Conservation (phyloP, 306 rosid species). For the Rosa rugosa region DNA sequence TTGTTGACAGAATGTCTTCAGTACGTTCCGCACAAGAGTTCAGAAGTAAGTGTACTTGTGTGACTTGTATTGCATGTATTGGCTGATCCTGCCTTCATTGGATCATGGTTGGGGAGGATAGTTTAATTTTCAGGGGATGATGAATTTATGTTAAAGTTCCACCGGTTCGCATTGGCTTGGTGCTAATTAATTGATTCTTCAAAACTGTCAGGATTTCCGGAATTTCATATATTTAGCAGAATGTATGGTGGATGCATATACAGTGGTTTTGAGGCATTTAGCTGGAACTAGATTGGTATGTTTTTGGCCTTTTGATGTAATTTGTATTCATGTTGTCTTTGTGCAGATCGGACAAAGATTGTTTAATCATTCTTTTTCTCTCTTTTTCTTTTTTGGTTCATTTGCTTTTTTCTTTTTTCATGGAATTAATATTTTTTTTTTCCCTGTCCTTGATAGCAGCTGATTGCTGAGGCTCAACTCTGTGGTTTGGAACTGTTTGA, state of each 20-base stretch:
- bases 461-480: constrained; percentile 66
- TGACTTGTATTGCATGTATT: constrained; percentile 18
- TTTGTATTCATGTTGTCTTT: background rate
- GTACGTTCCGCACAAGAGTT: constrained; percentile 47
- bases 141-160: background rate
- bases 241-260: constrained; percentile 63
- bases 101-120: too few species aligned
- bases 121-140: background rate
- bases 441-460: constrained; percentile 35
- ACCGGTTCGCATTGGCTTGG: background rate
- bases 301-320: constrained; percentile 14
- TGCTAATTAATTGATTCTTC: constrained; percentile 13
- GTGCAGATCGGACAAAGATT: background rate
- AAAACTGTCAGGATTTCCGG: constrained; percentile 59
- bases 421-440: background rate
- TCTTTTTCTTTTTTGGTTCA: background rate
- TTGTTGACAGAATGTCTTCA: constrained; percentile 59
- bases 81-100: background rate
- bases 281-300: constrained; percentile 61
- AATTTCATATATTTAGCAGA: constrained; percentile 52
- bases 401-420: constrained; percentile 20
- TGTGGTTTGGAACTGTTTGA: constrained; percentile 63
- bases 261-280: constrained; percentile 57
- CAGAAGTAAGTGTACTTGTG: constrained; percentile 57
- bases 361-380: background rate